Base-by-base conservation (phyloP, 257 asterid species). In the Solanum chiquidenum region DNA sequence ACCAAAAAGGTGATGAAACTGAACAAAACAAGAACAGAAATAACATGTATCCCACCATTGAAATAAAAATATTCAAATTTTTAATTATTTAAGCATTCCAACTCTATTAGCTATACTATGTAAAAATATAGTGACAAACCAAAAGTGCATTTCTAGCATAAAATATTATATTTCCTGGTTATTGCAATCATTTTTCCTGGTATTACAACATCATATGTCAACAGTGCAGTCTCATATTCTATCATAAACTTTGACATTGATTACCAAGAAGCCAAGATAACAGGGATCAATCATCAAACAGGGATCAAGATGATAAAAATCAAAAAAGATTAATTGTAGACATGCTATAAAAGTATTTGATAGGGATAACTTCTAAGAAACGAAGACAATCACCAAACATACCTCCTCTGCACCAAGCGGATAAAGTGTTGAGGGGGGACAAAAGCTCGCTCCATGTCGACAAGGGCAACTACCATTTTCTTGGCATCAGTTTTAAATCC, bases 351-450 rank as follows among this genome's bases (percentile, higher is more conserved):
- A 86, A 55, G 76, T 72, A 74, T 34, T 71, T 52, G 76, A 86
- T 7, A 49, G 25, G 74, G 85, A 55, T 34, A 69, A 68, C 55
- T 34, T 62, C 34, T 10, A 23, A 42, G 84, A 49, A 68, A 87
- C 9, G 31, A 84, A 60, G 80, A 83, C 64, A 74, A 71, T 74
- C 64, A 27, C 18, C 60, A 77, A 85, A 80, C 94, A 86, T 92
- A 97, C 99, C 98, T 93, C 90, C 99, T 92, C 92, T 96, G 99
- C 87, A 97, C 98, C 90, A 97, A 89, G 82, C 98, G 99, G 83
- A 97, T 95, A 86, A 97, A 97, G 90, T 97, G 99, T 88, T 97
- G 99, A 9, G 99, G 98, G 83, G 99, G 99, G 85, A 97, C 99
- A 92, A 94, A 97, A 62, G 98, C 99, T 52, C 98, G 94, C 91